Percentiles rank a stretch among this genome's conserved stretches.
Evolutionary conservation across 345 rosid species (phyloP).

Genomic region (Eucalyptus camaldulensis): DNA sequence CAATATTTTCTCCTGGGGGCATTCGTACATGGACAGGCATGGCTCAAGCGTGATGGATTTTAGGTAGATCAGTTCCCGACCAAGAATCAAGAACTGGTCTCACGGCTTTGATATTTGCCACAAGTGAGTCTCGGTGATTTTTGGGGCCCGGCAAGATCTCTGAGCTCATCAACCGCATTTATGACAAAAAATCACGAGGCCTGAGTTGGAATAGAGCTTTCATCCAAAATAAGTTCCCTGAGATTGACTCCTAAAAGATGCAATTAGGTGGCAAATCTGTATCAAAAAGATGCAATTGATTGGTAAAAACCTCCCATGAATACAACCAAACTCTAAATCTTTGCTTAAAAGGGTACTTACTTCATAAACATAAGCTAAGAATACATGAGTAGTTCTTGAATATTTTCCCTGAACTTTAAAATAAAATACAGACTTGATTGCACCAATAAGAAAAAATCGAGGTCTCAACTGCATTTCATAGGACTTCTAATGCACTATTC

Average conservation of each 20-base stretch:
- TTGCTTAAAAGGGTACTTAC: background rate
- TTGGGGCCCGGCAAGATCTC: background rate
- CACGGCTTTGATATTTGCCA: background rate
- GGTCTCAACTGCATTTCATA: background rate
- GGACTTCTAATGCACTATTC: background rate
- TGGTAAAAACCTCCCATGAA: background rate
- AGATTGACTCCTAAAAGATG: background rate
- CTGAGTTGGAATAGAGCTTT: background rate
- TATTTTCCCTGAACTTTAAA: too few species aligned
- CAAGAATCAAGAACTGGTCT: background rate
- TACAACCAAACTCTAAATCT: background rate
- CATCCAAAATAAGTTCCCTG: background rate
- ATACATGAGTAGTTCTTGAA: background rate
- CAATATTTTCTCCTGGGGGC: background rate
- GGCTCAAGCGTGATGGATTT: background rate
- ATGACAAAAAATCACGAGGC: background rate
- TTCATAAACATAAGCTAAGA: background rate
- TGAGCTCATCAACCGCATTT: background rate
- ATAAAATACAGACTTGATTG: too few species aligned
- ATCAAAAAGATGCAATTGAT: background rate
- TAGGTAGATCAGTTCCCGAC: background rate
- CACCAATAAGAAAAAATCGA: background rate
- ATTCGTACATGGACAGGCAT: background rate
- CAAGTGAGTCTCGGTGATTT: background rate
- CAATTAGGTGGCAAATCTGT: background rate